These are phyloP conservation scores for Ambrosia hybrid DNA, from an alignment of 140 eudicot genomes.

Conservation along the genomic window DNA sequence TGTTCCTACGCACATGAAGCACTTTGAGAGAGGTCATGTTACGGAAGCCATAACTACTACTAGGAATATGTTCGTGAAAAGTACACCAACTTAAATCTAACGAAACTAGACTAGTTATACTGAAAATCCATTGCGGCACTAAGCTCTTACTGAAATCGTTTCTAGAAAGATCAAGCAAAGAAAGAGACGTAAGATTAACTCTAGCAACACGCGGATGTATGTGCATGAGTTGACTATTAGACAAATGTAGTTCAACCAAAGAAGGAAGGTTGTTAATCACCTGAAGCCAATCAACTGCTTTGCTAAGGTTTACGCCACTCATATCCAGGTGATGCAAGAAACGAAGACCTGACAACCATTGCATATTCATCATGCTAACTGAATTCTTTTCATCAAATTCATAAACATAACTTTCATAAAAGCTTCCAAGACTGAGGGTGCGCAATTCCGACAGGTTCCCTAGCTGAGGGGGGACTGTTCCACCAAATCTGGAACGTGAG, in stretches of 20 bases:
- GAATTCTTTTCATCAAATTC: not conserved
- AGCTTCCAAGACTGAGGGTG: not conserved
- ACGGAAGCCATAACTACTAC: conserved; percentile 3
- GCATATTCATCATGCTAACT: not conserved
- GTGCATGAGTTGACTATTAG: not conserved
- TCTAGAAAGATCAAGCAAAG: not conserved
- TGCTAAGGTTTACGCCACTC: conserved; percentile 2
- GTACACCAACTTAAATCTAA: not conserved
- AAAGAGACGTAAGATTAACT: conserved; percentile 2
- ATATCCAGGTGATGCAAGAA: conserved; percentile 1
- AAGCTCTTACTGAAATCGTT: not conserved
- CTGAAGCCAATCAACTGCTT: not conserved
- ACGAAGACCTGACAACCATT: conserved; percentile 13
- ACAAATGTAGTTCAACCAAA: not conserved
- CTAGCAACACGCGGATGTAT: not conserved
- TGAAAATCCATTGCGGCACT: not conserved
- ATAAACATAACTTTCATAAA: not conserved
- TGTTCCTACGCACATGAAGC: not conserved
- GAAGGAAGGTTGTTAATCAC: conserved; percentile 6
- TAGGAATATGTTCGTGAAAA: not conserved
- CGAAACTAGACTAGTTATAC: not conserved
- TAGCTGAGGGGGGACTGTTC: conserved; percentile 25
- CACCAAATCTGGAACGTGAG: conserved; percentile 11
- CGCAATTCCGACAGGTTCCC: conserved; percentile 32
- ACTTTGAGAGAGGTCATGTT: conserved; percentile 19